These are phyloP conservation scores for Camelina sativa DNA, from an alignment of 345 rosid genomes.

Conservation along the genomic window DNA sequence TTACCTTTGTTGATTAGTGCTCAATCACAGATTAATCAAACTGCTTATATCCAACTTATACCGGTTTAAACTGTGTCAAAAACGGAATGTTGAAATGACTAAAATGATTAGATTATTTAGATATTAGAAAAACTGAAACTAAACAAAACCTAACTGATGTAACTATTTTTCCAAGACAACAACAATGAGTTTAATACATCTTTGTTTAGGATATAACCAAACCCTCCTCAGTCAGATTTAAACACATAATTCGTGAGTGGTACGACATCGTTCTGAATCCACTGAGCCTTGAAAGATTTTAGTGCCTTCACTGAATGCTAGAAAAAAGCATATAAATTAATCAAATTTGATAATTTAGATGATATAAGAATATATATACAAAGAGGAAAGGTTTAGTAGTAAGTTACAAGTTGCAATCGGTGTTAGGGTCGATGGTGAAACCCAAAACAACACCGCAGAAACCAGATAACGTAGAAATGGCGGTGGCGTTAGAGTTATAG, in stretches of 20 bases:
- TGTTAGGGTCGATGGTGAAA: slow-evolving; percentile 65
- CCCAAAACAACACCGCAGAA: slow-evolving; percentile 75
- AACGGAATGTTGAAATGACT: neutral
- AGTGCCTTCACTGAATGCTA: slow-evolving; percentile 35
- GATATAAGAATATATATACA: too few species aligned
- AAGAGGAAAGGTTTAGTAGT: neutral
- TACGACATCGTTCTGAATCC: neutral
- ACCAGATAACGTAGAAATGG: slow-evolving; percentile 74
- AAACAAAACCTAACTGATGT: slow-evolving; percentile 7
- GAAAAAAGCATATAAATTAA: too few species aligned
- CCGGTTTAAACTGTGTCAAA: neutral
- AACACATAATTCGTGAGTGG: neutral
- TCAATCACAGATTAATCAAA: neutral
- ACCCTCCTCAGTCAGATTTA: neutral
- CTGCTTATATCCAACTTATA: slow-evolving; percentile 1
- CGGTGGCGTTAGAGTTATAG: slow-evolving; percentile 61
- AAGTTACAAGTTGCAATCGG: slow-evolving; percentile 64
- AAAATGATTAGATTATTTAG: neutral
- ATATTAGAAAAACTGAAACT: neutral
- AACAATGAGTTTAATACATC: neutral
- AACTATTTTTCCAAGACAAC: neutral
- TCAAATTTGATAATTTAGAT: too few species aligned
- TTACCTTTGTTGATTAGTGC: neutral
- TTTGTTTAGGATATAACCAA: neutral
- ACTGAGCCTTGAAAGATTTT: neutral